A percentile compares a stretch with the other conserved stretches of the same genome.
phyloP scores from a whole-genome alignment of 768 basidiomycete species.

The Rickenella mellea region DNA sequence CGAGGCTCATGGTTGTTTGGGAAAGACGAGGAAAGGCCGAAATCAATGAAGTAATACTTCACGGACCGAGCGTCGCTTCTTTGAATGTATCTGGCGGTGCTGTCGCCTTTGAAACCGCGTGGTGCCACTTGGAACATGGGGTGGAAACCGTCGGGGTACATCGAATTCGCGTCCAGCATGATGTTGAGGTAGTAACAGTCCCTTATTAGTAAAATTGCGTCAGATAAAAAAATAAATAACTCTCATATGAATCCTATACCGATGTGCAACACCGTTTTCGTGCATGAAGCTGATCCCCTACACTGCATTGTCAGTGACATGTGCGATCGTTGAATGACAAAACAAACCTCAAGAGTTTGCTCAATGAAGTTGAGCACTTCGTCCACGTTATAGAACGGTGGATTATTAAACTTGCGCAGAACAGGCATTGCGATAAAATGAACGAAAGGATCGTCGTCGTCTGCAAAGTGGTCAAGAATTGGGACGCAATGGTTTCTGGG shows the following conservation, averaged over 20 bases:
- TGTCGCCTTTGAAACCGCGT: constrained; percentile 1
- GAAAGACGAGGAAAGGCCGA: constrained; percentile 15
- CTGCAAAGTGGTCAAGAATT: constrained; percentile 8
- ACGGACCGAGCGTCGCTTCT: constrained; percentile 4
- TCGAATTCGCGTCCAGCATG: constrained; percentile 13
- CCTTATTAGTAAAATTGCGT: constrained; percentile 3
- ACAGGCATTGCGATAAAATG: constrained; percentile 14
- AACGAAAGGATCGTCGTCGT: background rate
- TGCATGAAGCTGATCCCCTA: constrained; percentile 15
- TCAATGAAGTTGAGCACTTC: constrained; percentile 12
- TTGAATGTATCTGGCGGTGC: background rate
- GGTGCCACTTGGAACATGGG: constrained; percentile 4
- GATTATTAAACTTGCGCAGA: constrained; percentile 9
- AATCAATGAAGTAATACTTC: constrained; percentile 18
- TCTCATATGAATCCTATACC: constrained; percentile 6
- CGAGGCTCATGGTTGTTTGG: constrained; percentile 1
- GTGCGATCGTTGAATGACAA: background rate
- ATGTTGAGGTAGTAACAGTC: constrained; percentile 15
- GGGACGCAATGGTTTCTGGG: constrained; percentile 13
- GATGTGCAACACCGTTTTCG: constrained; percentile 12
- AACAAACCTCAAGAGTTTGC: constrained; percentile 13
- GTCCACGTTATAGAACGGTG: constrained; percentile 8
- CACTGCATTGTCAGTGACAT: background rate
- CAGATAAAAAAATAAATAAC: background rate
- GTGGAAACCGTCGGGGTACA: constrained; percentile 16